Conservation (phyloP, 2,329 filamentous ascomycete species). For the Fusarium austroafricanum region DNA sequence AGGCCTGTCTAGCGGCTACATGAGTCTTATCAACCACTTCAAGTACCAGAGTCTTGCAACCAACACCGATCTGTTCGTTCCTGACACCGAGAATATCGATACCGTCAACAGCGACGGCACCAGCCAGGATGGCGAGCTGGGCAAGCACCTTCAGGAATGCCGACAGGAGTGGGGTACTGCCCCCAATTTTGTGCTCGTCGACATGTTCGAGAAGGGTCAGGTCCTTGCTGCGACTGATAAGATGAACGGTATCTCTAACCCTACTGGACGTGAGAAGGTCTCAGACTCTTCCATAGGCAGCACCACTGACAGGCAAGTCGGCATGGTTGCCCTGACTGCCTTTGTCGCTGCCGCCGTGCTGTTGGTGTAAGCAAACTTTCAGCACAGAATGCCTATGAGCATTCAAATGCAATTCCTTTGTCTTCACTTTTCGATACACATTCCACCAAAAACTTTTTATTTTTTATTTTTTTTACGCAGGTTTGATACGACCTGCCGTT, state of each 20-base stretch:
- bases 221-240: slow-evolving; percentile 76
- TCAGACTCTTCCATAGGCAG: slow-evolving; percentile 35
- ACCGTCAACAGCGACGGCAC: slow-evolving; percentile 74
- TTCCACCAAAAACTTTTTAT: too few species aligned
- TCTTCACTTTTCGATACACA: slow-evolving; percentile 21
- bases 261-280: slow-evolving; percentile 51
- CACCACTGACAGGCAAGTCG: slow-evolving; percentile 41
- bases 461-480: slow-evolving; percentile 27
- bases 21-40: slow-evolving; percentile 87
- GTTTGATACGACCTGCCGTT: slow-evolving; percentile 20
- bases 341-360: slow-evolving; percentile 58
- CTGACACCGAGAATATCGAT: slow-evolving; percentile 68
- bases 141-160: slow-evolving; percentile 66
- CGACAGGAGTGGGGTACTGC: slow-evolving; percentile 67
- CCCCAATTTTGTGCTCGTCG: slow-evolving; percentile 81
- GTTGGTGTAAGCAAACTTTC: slow-evolving; percentile 44
- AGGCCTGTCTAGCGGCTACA: slow-evolving; percentile 68
- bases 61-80: slow-evolving; percentile 63
- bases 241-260: slow-evolving; percentile 67
- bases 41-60: slow-evolving; percentile 68
- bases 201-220: slow-evolving; percentile 81
- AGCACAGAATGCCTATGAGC: neutral
- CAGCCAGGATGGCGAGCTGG: slow-evolving; percentile 63
- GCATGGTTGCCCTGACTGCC: slow-evolving; percentile 56
- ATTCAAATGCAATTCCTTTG: slow-evolving; percentile 12